phyloP scores from a whole-genome alignment of 1,284 basidiomycete species.

The Cutaneotrichosporon sp. region DNA sequence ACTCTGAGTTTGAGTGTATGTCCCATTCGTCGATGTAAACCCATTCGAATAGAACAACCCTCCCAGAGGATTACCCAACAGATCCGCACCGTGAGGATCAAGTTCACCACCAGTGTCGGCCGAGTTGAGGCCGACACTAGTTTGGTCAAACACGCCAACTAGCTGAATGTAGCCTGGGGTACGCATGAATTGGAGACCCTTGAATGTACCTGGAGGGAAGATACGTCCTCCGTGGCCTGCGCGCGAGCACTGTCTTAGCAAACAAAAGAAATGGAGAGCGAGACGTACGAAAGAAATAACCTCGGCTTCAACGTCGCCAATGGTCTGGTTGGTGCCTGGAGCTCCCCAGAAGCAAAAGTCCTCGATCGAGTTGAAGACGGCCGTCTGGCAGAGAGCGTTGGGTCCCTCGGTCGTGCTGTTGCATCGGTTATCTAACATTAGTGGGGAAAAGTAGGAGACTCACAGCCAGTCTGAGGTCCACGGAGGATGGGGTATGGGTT shows the following conservation, averaged over 20 bases:
- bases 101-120: conserved; percentile 55
- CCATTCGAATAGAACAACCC: conserved; percentile 38
- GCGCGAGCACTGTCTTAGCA: conserved; percentile 55
- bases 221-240: conserved; percentile 56
- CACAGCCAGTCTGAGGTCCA: conserved; percentile 19
- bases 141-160: conserved; percentile 54
- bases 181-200: conserved; percentile 40
- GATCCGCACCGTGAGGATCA: conserved; percentile 54
- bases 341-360: conserved; percentile 57
- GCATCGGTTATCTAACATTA: conserved; percentile 28
- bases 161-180: conserved; percentile 54
- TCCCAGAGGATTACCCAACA: conserved; percentile 57
- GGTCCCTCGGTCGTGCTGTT: conserved; percentile 27
- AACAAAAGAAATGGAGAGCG: neutral
- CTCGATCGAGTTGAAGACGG: conserved; percentile 47
- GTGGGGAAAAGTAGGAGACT: neutral
- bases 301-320: conserved; percentile 58
- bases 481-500: conserved; percentile 15
- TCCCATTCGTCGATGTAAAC: conserved; percentile 22
- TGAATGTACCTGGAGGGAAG: conserved; percentile 49
- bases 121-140: conserved; percentile 53
- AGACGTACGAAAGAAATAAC: conserved; percentile 54
- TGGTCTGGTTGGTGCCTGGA: conserved; percentile 48
- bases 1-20: conserved; percentile 29
- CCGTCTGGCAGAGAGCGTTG: conserved; percentile 26